Base-by-base conservation (phyloP, 495 filamentous ascomycete genomes). In the Talaromyces nanjingensis region DNA sequence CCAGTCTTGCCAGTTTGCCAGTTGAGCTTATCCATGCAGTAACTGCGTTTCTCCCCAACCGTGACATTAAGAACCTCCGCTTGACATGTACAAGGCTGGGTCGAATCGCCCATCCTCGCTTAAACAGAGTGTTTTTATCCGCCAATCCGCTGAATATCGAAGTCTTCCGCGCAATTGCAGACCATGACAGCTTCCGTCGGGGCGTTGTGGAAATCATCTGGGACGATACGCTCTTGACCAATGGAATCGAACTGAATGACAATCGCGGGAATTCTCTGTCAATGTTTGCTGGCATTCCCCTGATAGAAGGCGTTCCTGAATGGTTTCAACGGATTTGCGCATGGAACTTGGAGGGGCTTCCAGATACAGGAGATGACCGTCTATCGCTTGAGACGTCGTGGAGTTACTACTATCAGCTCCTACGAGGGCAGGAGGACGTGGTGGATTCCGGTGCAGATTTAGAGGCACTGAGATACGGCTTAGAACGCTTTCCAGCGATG, bases 151-250 rank as follows among this genome's bases (percentile, higher is more conserved):
- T 64, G n/a, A 64, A 71, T 52, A 66, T 70, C 52, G 9, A 59
- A 58, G 69, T 74, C 33, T 73, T 70, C 18, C 64, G 64, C 33
- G 59, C 69, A 22, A 65, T 73, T 47, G 69, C 70, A 22, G 57
- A 69, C 45, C 65, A 72, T 34, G 63, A 67, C 39, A 63, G n/a
- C 11, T 68, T 68, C 58, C 60, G 64, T 18, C 42, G 66, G 18
- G 6, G 56, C 42, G 57, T 72, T 9, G 66, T 62, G 37, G 66
- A 74, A 53, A 72, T 72, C 33, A 58, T 74, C 55, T 72, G 69
- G 72, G 72, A 74, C 29, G 70, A 74, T 58, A 29, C 27, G 27
- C 27, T 29, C 27, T 29, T 29, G 27, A 3, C 27, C 3, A 29
- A 29, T 29, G 3, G 4, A 29, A 29, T 29, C 3, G 3, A 29